Evolutionary conservation across 805 yeast genomes (phyloP).

Genomic region (Blastobotrys peoriensis): DNA sequence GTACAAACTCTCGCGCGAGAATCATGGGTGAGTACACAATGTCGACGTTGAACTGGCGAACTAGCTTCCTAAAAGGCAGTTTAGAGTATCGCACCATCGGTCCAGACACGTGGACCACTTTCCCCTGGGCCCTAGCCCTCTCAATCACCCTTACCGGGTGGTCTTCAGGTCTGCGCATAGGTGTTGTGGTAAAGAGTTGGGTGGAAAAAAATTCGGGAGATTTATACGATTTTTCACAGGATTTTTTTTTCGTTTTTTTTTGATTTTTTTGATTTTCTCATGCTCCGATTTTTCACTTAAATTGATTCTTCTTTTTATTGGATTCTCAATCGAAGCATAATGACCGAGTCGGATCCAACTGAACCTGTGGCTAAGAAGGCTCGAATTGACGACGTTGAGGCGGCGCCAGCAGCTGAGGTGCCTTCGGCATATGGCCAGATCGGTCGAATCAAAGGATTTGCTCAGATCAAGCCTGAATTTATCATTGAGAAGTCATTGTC

Average conservation of each 20-base stretch:
- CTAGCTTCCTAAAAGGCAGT: constrained; percentile 79
- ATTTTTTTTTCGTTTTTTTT: too few species aligned
- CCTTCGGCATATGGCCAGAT: constrained; percentile 20
- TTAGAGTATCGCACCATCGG: constrained; percentile 98
- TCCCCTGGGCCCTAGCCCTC: constrained; percentile 39
- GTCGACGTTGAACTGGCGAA: constrained; percentile 67
- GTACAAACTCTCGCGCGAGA: constrained; percentile 86
- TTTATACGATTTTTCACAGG: neutral
- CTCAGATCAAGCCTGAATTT: constrained; percentile 69
- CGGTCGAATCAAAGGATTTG: constrained; percentile 52
- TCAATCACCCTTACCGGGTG: constrained; percentile 50
- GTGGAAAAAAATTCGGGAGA: neutral
- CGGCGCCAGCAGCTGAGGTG: constrained; percentile 9
- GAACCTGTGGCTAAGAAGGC: constrained; percentile 24
- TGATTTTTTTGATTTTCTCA: too few species aligned
- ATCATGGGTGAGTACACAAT: constrained; percentile 96
- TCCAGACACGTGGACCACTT: constrained; percentile 68
- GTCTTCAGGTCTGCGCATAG: constrained; percentile 37
- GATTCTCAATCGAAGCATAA: too few species aligned
- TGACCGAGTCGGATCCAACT: constrained; percentile 9
- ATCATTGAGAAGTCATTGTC: constrained; percentile 33
- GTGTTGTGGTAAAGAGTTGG: neutral
- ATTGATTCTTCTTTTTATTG: too few species aligned
- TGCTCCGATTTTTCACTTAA: too few species aligned
- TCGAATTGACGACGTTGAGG: constrained; percentile 21